Conservation (phyloP, 73 alveolate species). For the Stentor roeselii region DNA sequence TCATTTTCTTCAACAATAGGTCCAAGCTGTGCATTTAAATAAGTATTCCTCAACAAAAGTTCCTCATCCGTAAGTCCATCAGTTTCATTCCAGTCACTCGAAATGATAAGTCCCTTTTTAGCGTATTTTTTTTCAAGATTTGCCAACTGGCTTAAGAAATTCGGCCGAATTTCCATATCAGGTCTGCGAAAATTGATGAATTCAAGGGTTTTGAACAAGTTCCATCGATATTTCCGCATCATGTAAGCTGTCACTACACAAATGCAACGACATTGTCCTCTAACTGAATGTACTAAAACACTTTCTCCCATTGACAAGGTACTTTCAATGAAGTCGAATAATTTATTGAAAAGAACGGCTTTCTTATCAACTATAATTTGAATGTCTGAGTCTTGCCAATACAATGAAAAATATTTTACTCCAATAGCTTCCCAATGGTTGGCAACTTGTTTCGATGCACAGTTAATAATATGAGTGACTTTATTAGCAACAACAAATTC, state of each 20-base stretch:
- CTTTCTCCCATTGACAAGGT: constrained; percentile 92
- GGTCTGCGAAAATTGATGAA: constrained; percentile 83
- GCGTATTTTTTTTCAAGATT: constrained; percentile 64
- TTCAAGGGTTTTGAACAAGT: constrained; percentile 72
- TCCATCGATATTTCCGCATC: constrained; percentile 91
- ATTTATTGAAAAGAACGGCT: constrained; percentile 88
- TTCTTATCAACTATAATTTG: constrained; percentile 84
- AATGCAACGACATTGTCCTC: constrained; percentile 95
- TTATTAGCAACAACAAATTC: constrained; percentile 93
- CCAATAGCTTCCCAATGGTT: constrained; percentile 94
- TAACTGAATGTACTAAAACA: constrained; percentile 93
- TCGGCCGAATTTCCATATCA: constrained; percentile 72
- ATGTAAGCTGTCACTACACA: constrained; percentile 88
- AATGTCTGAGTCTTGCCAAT: constrained; percentile 90
- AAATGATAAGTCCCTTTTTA: constrained; percentile 58
- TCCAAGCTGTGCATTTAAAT: constrained; percentile 82
- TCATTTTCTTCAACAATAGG: constrained; percentile 60
- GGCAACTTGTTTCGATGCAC: constrained; percentile 88
- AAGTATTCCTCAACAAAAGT: constrained; percentile 81
- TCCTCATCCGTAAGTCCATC: constrained; percentile 68
- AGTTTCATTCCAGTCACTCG: constrained; percentile 80
- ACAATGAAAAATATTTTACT: constrained; percentile 80
- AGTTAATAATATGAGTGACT: constrained; percentile 94
- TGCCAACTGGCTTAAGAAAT: constrained; percentile 62
- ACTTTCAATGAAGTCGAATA: constrained; percentile 90